phyloP scores from a whole-genome alignment of 495 filamentous ascomycete genomes.

The Neurospora sp. region DNA sequence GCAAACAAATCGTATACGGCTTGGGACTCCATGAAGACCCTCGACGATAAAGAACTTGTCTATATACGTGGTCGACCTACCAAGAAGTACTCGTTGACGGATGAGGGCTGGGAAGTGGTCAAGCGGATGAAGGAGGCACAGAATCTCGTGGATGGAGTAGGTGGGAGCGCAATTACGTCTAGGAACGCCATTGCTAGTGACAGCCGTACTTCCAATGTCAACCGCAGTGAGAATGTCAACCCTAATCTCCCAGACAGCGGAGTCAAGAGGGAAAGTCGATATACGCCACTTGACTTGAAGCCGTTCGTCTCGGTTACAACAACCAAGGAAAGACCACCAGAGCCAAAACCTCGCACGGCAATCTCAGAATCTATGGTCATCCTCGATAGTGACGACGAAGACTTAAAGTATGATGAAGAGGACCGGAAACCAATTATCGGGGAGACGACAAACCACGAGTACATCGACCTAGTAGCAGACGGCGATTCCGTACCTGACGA shows the following conservation, averaged over 20 bases:
- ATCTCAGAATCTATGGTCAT: not conserved
- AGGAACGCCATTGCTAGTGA: not conserved
- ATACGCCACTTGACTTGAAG: not conserved
- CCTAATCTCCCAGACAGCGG: not conserved
- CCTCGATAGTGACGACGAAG: constrained; percentile 1
- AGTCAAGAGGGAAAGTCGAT: not conserved
- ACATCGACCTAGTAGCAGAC: constrained; percentile 31
- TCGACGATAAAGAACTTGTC: constrained; percentile 65
- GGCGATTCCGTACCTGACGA: constrained; percentile 22
- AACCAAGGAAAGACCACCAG: not conserved
- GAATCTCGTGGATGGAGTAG: not conserved
- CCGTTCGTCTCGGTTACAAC: not conserved
- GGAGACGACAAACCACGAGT: constrained; percentile 4
- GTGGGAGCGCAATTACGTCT: no score
- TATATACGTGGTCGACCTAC: constrained; percentile 60
- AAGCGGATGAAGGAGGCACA: constrained; percentile 49
- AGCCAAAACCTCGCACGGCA: not conserved
- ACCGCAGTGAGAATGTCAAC: not conserved
- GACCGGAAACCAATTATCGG: not conserved
- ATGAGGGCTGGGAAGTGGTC: constrained; percentile 73
- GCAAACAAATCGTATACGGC: constrained; percentile 67
- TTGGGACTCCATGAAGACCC: constrained; percentile 77
- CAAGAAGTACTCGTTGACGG: constrained; percentile 60
- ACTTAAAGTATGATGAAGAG: constrained; percentile 6
- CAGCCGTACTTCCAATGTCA: not conserved